phyloP scores from a whole-genome alignment of 2,329 filamentous ascomycete genomes.

The Alternaria metachromatica region DNA sequence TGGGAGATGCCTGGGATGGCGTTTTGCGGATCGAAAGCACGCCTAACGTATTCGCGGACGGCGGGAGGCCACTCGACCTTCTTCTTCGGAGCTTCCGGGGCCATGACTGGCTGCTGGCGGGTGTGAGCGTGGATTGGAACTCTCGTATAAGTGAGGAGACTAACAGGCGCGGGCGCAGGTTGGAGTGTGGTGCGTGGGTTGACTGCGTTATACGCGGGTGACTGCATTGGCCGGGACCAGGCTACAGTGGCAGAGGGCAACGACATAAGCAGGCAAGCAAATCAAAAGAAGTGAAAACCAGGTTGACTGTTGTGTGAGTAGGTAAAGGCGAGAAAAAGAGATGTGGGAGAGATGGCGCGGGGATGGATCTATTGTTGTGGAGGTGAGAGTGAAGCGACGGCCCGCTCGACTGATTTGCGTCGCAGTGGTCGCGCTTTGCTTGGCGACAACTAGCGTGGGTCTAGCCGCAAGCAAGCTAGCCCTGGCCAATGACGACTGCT shows the following conservation, averaged over 20 bases:
- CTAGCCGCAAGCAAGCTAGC: slow-evolving; percentile 15
- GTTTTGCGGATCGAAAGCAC: slow-evolving; percentile 81
- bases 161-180: slow-evolving; percentile 27
- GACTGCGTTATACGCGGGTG: slow-evolving; percentile 56
- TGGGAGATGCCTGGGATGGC: slow-evolving; percentile 51
- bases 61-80: slow-evolving; percentile 81
- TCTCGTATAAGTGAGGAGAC: slow-evolving; percentile 7
- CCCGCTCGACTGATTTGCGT: slow-evolving; percentile 18
- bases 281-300: slow-evolving; percentile 1
- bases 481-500: slow-evolving; percentile 25
- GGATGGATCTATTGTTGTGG: slow-evolving; percentile 5
- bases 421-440: slow-evolving; percentile 5
- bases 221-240: slow-evolving; percentile 37
- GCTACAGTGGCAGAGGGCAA: slow-evolving; percentile 36
- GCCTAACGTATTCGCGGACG: slow-evolving; percentile 88
- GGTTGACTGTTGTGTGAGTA: slow-evolving; percentile 24
- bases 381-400: slow-evolving; percentile 29
- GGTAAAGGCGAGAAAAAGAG: slow-evolving; percentile 6
- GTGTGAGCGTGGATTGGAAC: slow-evolving; percentile 18
- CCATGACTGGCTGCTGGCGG: slow-evolving; percentile 22
- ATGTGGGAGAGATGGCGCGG: neutral
- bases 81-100: slow-evolving; percentile 30
- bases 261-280: slow-evolving; percentile 31
- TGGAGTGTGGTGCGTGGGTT: slow-evolving; percentile 51
- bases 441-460: slow-evolving; percentile 8